Percentiles rank a stretch among this genome's conserved stretches.
Evolutionary conservation across 257 asterid species (phyloP).

Genomic region (Mitragyna speciosa): DNA sequence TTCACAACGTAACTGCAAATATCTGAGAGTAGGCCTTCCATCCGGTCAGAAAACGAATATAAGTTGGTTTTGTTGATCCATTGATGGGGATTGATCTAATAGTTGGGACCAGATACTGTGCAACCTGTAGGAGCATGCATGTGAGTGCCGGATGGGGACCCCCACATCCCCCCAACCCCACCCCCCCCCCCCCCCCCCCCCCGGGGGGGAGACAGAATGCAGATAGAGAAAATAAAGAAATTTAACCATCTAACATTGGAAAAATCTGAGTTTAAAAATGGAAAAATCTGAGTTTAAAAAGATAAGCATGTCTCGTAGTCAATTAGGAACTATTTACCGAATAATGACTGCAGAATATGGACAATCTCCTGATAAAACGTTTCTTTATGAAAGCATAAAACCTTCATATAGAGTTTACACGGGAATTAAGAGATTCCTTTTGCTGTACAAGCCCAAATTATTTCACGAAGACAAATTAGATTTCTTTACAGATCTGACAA

Average conservation of each 20-base stretch:
- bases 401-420: neutral
- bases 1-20: constrained; percentile 63
- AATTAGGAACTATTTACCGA: neutral
- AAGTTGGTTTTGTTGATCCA: constrained; percentile 80
- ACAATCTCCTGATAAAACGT: neutral
- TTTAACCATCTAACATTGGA: neutral
- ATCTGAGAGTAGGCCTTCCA: constrained; percentile 91
- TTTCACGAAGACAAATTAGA: neutral
- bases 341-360: neutral
- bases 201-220: too few species aligned
- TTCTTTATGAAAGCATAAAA: neutral
- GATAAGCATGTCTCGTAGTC: neutral
- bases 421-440: neutral
- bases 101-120: constrained; percentile 76
- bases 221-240: neutral
- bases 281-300: neutral
- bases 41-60: constrained; percentile 94
- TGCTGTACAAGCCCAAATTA: too few species aligned
- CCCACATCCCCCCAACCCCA: too few species aligned
- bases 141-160: too few species aligned
- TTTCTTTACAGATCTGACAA: too few species aligned
- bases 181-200: too few species aligned
- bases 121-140: constrained; percentile 53
- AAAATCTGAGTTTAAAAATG: too few species aligned
- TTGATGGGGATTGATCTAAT: constrained; percentile 69